These are phyloP conservation scores for Xylaria curta DNA, from an alignment of 495 filamentous ascomycete species.

Conservation along the genomic window DNA sequence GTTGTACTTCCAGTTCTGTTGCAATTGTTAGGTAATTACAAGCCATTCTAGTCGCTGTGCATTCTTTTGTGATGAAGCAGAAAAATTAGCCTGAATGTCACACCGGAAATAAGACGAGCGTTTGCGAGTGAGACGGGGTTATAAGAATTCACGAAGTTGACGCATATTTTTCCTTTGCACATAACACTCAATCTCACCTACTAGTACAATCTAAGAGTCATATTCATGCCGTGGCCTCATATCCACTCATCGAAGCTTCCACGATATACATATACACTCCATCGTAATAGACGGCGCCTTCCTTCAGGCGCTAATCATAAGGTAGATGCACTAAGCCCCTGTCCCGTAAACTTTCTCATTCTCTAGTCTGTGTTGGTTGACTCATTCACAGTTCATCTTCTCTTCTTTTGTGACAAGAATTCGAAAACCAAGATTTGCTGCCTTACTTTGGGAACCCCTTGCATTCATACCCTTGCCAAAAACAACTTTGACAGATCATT, in stretches of 20 bases:
- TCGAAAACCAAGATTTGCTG: not conserved
- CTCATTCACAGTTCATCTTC: slow-evolving; percentile 10
- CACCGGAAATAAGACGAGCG: not conserved
- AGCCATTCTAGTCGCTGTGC: not conserved
- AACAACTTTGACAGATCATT: not conserved
- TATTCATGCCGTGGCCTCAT: not conserved
- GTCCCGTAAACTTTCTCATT: not conserved
- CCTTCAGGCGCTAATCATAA: not conserved
- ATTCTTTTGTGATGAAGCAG: not conserved
- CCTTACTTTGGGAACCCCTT: not conserved
- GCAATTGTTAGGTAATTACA: not conserved
- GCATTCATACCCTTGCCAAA: not conserved
- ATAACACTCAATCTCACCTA: not conserved
- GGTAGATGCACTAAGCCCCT: not conserved
- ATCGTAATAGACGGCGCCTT: not conserved
- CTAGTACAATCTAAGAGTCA: not conserved
- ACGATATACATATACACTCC: not conserved
- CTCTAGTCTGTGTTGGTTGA: not conserved
- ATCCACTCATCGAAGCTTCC: not conserved
- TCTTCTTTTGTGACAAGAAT: slow-evolving; percentile 2
- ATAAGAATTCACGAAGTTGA: not conserved
- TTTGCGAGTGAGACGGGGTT: not conserved
- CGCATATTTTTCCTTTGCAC: not conserved
- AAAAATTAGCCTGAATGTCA: slow-evolving; percentile 9
- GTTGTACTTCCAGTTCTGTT: not conserved